These are phyloP conservation scores for Talaromyces sp. DNA, from an alignment of 2,329 filamentous ascomycete genomes.

Conservation along the genomic window DNA sequence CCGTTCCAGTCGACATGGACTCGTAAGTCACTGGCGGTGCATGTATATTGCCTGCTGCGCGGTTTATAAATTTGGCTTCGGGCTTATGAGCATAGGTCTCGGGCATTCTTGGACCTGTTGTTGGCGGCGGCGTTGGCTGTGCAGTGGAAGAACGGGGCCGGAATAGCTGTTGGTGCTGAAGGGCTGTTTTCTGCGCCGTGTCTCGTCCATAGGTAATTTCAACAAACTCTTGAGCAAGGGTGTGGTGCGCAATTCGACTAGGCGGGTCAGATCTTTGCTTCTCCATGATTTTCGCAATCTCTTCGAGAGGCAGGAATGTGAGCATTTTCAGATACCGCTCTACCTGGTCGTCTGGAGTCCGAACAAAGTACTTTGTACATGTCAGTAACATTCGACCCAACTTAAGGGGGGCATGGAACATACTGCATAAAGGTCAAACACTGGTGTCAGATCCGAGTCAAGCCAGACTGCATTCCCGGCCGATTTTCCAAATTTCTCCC, in stretches of 20 bases:
- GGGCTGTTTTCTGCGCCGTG: conserved; percentile 60
- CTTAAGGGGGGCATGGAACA: background rate
- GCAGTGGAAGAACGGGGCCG: conserved; percentile 28
- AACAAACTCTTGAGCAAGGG: conserved; percentile 76
- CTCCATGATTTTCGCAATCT: conserved; percentile 65
- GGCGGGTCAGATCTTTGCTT: conserved; percentile 64
- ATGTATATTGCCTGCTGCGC: conserved; percentile 33
- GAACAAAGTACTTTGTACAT: conserved; percentile 67
- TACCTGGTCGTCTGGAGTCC: conserved; percentile 75
- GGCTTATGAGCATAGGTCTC: conserved; percentile 18
- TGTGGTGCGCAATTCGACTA: conserved; percentile 74
- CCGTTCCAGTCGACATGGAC: conserved; percentile 32
- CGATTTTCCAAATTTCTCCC: conserved; percentile 91
- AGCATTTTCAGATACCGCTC: conserved; percentile 81
- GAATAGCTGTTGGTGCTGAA: conserved; percentile 50
- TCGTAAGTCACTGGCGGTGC: conserved; percentile 36
- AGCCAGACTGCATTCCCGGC: conserved; percentile 94
- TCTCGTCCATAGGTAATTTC: conserved; percentile 69
- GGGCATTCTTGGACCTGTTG: conserved; percentile 16
- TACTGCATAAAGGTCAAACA: conserved; percentile 79
- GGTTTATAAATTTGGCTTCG: conserved; percentile 22
- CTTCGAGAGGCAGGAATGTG: conserved; percentile 72
- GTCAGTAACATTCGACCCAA: conserved; percentile 17
- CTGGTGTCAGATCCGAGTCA: conserved; percentile 70
- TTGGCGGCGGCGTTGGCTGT: conserved; percentile 28